Base-by-base conservation (phyloP, 2,329 filamentous ascomycete species). In the Apiospora marii region DNA sequence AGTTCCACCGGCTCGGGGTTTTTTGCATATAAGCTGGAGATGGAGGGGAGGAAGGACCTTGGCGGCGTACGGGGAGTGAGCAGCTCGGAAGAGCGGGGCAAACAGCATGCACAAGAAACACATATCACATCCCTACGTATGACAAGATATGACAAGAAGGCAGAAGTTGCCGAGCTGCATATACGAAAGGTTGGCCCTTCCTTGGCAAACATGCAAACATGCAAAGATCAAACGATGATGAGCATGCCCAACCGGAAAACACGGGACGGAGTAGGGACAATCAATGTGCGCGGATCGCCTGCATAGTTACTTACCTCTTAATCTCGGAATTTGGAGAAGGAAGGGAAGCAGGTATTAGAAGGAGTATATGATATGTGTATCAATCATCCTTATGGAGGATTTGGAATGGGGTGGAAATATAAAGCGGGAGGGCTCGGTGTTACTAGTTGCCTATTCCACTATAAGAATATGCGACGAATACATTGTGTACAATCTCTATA, bases 81-180 rank as follows among this genome's bases (percentile, higher is more conserved):
- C 19, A 37, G 46, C 19, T n/a, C 22, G 58, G 58, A 24, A 41
- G 34, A 64, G 58, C 58, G 58, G 58, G 58, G 58, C 58, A 64
- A 41, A 8, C 6, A 24, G n/a, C 34, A 64, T n/a, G 58, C 8
- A 41, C 34, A 64, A 41, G 34, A 22, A 41, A 64, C 13, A 41
- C 30, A 41, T 64, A 41, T 64, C 58, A 64, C 58, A 64, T n/a
- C 10, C 30, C 37, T 64, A 41, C 58, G 58, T 64, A 64, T n/a
- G 58, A 64, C 58, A 64, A 64, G 58, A n/a, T 0, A 64, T 64
- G 58, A 64, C 58, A 64, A 64, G 58, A 64, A 41, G 58, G 34
- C 22, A 34, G 34, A 22, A 34, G 19, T 34, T 41, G 58, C 58
- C 58, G 34, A 41, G n/a, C 13, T 64, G 58, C 58, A 64, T 13